phyloP scores from a whole-genome alignment of 2,329 filamentous ascomycete species.

The Calonectria naviculata region DNA sequence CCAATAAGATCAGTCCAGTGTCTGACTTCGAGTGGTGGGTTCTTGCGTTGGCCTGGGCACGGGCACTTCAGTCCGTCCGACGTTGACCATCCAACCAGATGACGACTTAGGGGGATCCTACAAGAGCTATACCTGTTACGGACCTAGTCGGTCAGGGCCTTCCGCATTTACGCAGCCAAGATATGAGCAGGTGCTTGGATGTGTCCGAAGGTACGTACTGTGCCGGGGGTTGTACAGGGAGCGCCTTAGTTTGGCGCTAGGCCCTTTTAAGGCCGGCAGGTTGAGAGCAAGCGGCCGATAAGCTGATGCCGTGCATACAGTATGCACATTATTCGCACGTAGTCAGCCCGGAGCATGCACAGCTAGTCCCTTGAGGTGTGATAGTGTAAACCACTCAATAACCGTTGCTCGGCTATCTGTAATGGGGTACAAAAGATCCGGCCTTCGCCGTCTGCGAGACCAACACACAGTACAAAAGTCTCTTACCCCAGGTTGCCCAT shows the following conservation, averaged over 20 bases:
- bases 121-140: conserved; percentile 27
- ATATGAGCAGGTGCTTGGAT: conserved; percentile 29
- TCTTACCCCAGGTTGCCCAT: conserved; percentile 39
- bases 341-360: neutral
- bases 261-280: conserved; percentile 37
- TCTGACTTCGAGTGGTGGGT: conserved; percentile 17
- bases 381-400: neutral
- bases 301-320: conserved; percentile 44
- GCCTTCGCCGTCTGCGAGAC: conserved; percentile 31
- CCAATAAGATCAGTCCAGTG: conserved; percentile 20
- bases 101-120: conserved; percentile 22
- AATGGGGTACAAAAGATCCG: conserved; percentile 28
- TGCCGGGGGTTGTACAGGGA: conserved; percentile 3
- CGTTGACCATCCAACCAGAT: conserved; percentile 42
- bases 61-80: conserved; percentile 23
- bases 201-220: conserved; percentile 33
- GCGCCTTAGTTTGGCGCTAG: conserved; percentile 34
- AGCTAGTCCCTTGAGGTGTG: neutral
- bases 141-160: conserved; percentile 29
- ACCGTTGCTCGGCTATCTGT: conserved; percentile 21
- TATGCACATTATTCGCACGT: conserved; percentile 25
- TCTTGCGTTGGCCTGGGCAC: conserved; percentile 29
- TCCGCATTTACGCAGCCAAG: conserved; percentile 34
- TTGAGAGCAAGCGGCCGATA: conserved; percentile 38
- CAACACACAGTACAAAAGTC: conserved; percentile 37